Evolutionary conservation across 164 flowering plant genomes (phyloP), one percentile per base, ranked within the genome.

Genomic region (Warburgia ugandensis): DNA sequence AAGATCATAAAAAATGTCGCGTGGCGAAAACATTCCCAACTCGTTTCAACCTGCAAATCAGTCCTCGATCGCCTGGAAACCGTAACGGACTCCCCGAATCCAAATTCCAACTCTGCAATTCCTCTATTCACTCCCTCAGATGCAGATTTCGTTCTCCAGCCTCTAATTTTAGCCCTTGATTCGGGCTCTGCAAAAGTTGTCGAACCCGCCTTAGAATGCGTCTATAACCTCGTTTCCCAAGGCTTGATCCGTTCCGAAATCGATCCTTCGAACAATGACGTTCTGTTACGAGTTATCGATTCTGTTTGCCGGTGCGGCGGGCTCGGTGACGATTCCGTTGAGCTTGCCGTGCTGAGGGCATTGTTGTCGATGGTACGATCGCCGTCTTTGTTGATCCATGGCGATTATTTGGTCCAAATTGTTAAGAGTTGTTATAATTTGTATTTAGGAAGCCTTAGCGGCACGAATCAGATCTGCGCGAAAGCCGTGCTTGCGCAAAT

Each of bases 1-100:
- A 86, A 89, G 79, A 84, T 94, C 80, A 73, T 94, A 51, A 94
- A 94, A 65, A 89, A 94, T 58, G 96, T 78, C 4, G 89, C 99
- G n/a, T 94, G 99, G 99, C 52, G 97, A 23, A 94, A 94, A 61
- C 94, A 89, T 67, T 55, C 96, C 7, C 68, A 73, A 32, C 81
- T 94, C 58, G 95, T 89, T 13, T 50, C 88, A 56, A 63, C 90
- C 60, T 81, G 78, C 55, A 94, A 94, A 68, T 80, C 97, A 30
- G 78, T 69, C 20, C 76, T 86, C 51, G 97, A 89, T 73, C 71
- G 63, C 64, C 88, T 94, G 47, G 75, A 82, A 6, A 44, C 78
- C 40, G 58, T 82, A 45, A 8, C 68, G 25, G 81, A 75, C n/a
- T 39, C 69, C 8, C 13, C 69, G 17, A 41, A 50, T 17, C 37